These are phyloP conservation scores for Cyberlindnera americana DNA, from an alignment of 805 yeast genomes.

Conservation along the genomic window DNA sequence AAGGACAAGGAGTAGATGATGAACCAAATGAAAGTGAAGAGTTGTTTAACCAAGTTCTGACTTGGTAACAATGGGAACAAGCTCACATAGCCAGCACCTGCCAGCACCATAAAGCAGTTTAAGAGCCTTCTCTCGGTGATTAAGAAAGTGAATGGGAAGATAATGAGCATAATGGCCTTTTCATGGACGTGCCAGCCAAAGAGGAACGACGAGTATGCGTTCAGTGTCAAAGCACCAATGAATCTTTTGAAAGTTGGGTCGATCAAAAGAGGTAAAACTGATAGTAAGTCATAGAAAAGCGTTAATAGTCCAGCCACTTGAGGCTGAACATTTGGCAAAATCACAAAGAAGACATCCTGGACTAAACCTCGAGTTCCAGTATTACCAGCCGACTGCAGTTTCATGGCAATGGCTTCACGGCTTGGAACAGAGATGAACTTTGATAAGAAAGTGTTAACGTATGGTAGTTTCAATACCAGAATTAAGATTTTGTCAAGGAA, in stretches of 20 bases:
- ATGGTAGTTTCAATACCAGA: slow-evolving; percentile 33
- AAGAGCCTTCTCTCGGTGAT: slow-evolving; percentile 68
- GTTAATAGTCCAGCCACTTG: slow-evolving; percentile 73
- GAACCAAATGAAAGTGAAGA: slow-evolving; percentile 83
- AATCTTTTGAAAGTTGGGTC: slow-evolving; percentile 78
- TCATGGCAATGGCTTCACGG: slow-evolving; percentile 28
- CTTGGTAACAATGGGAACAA: slow-evolving; percentile 82
- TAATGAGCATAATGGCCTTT: slow-evolving; percentile 87
- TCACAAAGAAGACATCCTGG: slow-evolving; percentile 80
- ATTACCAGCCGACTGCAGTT: slow-evolving; percentile 32
- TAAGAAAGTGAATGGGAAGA: slow-evolving; percentile 82
- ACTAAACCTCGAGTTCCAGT: slow-evolving; percentile 82
- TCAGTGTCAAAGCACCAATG: slow-evolving; percentile 77
- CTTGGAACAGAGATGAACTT: slow-evolving; percentile 33
- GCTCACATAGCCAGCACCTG: slow-evolving; percentile 80
- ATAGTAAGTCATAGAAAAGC: slow-evolving; percentile 76
- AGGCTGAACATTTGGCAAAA: slow-evolving; percentile 81
- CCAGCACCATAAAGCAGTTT: slow-evolving; percentile 65
- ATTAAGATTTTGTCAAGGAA: slow-evolving; percentile 70
- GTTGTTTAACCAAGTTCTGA: slow-evolving; percentile 72
- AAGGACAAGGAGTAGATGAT: slow-evolving; percentile 70
- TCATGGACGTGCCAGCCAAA: slow-evolving; percentile 99
- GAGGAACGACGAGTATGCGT: slow-evolving; percentile 86
- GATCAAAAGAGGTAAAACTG: slow-evolving; percentile 65
- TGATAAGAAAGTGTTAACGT: slow-evolving; percentile 40